phyloP scores from a whole-genome alignment of 768 basidiomycete genomes.

The Tulasnella calospora region DNA sequence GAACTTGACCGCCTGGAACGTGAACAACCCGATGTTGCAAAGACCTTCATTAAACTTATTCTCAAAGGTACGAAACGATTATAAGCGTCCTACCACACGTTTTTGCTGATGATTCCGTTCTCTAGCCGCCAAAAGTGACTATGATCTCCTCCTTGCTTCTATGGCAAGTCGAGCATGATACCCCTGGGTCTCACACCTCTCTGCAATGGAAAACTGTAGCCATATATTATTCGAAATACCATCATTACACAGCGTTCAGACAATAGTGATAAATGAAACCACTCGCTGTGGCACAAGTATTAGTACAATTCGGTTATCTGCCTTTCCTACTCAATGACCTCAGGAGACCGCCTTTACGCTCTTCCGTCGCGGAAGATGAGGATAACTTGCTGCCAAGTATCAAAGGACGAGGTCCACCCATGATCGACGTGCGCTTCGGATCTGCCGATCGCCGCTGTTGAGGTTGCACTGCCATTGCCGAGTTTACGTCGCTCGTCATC shows the following conservation, averaged over 20 bases:
- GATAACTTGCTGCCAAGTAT: constrained; percentile 8
- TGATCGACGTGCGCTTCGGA: neutral
- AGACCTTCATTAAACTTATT: constrained; percentile 59
- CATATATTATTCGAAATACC: neutral
- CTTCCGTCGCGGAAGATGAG: constrained; percentile 10
- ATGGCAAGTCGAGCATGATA: constrained; percentile 43
- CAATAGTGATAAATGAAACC: neutral
- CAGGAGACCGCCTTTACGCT: constrained; percentile 14
- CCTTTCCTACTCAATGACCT: constrained; percentile 20
- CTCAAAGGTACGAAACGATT: constrained; percentile 55
- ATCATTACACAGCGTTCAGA: neutral
- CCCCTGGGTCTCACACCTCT: neutral
- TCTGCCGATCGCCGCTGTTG: constrained; percentile 7
- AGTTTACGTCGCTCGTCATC: constrained; percentile 13
- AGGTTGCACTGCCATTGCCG: constrained; percentile 7
- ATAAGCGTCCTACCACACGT: neutral
- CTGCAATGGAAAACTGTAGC: constrained; percentile 1
- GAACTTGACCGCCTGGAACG: constrained; percentile 58
- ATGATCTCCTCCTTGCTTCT: constrained; percentile 56
- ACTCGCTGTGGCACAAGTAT: neutral
- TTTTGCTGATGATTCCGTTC: constrained; percentile 17
- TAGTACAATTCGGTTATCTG: neutral
- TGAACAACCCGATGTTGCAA: constrained; percentile 63
- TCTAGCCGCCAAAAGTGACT: constrained; percentile 60
- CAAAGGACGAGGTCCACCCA: constrained; percentile 15